Base-by-base conservation (phyloP, 23 red algal genomes). In the Agarophyton chilense region DNA sequence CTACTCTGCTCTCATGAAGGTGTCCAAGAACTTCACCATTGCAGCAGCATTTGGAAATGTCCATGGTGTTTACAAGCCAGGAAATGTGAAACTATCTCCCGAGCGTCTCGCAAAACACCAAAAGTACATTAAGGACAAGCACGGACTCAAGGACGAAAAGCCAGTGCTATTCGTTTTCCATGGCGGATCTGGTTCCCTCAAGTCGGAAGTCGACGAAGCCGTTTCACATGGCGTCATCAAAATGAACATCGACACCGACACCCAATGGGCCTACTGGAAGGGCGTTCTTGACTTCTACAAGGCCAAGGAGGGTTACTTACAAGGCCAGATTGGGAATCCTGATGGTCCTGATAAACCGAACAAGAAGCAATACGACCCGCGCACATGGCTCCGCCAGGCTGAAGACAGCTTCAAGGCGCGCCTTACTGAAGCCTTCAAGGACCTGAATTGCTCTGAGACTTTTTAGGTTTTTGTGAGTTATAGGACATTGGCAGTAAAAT, bases 31-130 rank as follows among this genome's bases (percentile, higher is more conserved):
- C 73, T 94, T 94, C 79, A 87, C 70, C 24, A 65, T 94, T 74
- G 90, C 90, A 21, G 90, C 90, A 9, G 78, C 90, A 1, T 94
- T 94, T 63, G 90, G 90, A 43, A 94, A 94, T 32, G 90, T 94
- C 11, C 90, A 94, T 52, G 90, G 90, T 41, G 90, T 85, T 16
- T 94, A 94, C 90, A 94, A 94, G 90, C 90, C 90, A 34, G 90
- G 90, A 10, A 94, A 94, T 73, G 90, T 94, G 17, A 78, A 86
- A 51, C 90, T 94, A 28, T 12, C 73, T 51, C 90, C 90, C 18
- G 90, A 47, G 8, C 73, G 63, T 68, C 66, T 94, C 13, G 51
- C 36, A 43, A 86, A 84, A 65, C 90, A 94, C 81, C 90, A 94
- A 46, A 79, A 55, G 55, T 94, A 67, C 53, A 78, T 94, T 74